Conservation (phyloP, 2,329 filamentous ascomycete species). For the Talaromyces albobiverticillius region DNA sequence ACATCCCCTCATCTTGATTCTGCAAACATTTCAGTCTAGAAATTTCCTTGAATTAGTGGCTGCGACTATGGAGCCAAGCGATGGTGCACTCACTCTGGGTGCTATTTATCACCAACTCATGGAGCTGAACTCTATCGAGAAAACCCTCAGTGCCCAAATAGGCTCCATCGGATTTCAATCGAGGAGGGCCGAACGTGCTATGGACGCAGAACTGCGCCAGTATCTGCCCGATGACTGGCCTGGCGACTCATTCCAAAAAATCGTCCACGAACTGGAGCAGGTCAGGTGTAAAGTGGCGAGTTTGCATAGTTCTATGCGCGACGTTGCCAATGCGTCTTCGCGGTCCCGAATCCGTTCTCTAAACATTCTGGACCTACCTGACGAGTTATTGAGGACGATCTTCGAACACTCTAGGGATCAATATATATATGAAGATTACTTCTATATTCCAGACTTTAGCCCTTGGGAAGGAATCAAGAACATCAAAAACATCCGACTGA, state of each 20-base stretch:
- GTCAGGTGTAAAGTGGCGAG: not conserved
- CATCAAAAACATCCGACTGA: constrained; percentile 4
- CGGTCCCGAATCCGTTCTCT: not conserved
- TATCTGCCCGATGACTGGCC: not conserved
- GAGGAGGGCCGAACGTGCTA: not conserved
- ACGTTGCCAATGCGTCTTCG: not conserved
- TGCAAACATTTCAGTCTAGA: not conserved
- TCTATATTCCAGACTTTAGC: not conserved
- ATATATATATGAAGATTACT: not conserved
- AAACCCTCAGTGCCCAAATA: not conserved
- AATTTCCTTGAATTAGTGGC: not conserved
- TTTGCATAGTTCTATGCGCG: not conserved
- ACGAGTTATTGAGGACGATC: not conserved
- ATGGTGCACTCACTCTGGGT: not conserved
- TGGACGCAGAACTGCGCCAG: not conserved
- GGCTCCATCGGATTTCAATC: not conserved
- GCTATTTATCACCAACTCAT: not conserved
- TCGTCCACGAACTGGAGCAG: not conserved
- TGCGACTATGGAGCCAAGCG: not conserved
- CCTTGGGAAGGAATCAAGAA: not conserved
- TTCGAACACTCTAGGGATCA: not conserved
- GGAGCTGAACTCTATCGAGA: constrained; percentile 2
- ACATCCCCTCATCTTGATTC: not conserved
- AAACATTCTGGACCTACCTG: not conserved
- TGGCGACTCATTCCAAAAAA: not conserved